Evolutionary conservation across 768 basidiomycete species (phyloP), one percentile per base, ranked within the genome.

Genomic region (Leucogyrophana mollusca): DNA sequence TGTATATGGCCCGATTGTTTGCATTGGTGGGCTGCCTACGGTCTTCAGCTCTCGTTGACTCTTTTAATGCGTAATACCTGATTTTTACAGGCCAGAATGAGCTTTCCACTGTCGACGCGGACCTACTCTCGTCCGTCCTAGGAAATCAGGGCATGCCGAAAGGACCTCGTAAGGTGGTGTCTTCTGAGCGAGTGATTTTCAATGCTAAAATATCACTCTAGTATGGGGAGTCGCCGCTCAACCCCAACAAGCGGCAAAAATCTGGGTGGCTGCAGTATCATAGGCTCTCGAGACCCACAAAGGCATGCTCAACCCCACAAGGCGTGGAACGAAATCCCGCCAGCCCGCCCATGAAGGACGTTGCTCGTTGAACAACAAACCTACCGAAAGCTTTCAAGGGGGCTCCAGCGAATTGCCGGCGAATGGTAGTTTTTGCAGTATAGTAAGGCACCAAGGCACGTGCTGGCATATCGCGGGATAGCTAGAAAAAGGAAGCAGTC

Each of bases 51-150:
- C n/a, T n/a, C n/a, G n/a, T n/a, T n/a, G n/a, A n/a, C n/a, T n/a
- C n/a, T 37, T 13, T n/a, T n/a, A n/a, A 21, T 44, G 14, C 16
- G 3, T n/a, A 45, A 4, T 11, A 13, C 7, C 9, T n/a, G n/a
- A n/a, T n/a, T n/a, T n/a, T n/a, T n/a, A 37, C 45, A 72, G 69
- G 71, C 9, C 71, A 69, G 25, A 70, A 71, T 25, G 69, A 71
- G 45, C 45, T 71, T 6, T 69, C 69, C 21, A 46, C 71, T 17
- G 51, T 43, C 4, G 56, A 60, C 21, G 59, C 45, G 45, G 53
- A 49, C 34, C 53, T 45, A 46, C 40, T 51, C 41, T 62, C 39
- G 43, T 56, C 34, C 51, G 61, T 46, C 43, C 57, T 50, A 44
- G 69, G 54, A 33, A 57, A 56, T 9, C 54, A 60, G 39, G 58